Evolutionary conservation across 257 asterid genomes (phyloP).

Genomic region (Penstemon newberryi): DNA sequence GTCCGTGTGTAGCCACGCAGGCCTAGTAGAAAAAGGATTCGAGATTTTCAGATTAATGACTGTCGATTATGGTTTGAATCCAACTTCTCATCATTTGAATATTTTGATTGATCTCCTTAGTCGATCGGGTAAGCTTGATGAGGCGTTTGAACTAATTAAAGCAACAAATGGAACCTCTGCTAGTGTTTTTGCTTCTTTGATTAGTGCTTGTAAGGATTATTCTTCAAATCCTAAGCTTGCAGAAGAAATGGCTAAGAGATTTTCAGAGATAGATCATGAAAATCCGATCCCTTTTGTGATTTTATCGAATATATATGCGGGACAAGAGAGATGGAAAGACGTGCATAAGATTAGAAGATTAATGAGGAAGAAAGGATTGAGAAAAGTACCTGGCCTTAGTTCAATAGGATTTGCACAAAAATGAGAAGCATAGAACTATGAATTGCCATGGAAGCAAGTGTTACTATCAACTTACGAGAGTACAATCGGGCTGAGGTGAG

Average conservation of each 20-base stretch:
- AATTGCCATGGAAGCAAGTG: too few relatives aligned
- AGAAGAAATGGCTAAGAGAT: slow-evolving; percentile 60
- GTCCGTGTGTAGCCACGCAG: slow-evolving; percentile 69
- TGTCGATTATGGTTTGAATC: slow-evolving; percentile 51
- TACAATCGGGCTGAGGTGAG: too few relatives aligned
- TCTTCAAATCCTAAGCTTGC: slow-evolving; percentile 48
- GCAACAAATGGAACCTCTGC: slow-evolving; percentile 48
- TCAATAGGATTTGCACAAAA: slow-evolving; percentile 45
- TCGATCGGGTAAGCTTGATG: slow-evolving; percentile 68
- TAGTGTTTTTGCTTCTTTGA: slow-evolving; percentile 57
- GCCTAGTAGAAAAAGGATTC: slow-evolving; percentile 61
- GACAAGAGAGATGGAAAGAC: slow-evolving; percentile 55
- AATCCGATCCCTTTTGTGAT: slow-evolving; percentile 73
- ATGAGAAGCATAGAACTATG: neutral
- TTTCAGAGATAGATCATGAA: slow-evolving; percentile 65
- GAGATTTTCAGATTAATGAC: slow-evolving; percentile 55
- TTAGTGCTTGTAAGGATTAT: slow-evolving; percentile 65
- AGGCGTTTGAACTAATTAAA: slow-evolving; percentile 67
- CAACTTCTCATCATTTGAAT: slow-evolving; percentile 60
- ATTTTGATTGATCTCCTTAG: slow-evolving; percentile 72
- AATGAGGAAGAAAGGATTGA: slow-evolving; percentile 52
- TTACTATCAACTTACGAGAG: too few relatives aligned
- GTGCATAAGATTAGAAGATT: slow-evolving; percentile 58
- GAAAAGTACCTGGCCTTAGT: slow-evolving; percentile 62
- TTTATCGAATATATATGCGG: slow-evolving; percentile 82